These are phyloP conservation scores for Bruguiera hainesii DNA, from an alignment of 441 rosid genomes.

Conservation along the genomic window DNA sequence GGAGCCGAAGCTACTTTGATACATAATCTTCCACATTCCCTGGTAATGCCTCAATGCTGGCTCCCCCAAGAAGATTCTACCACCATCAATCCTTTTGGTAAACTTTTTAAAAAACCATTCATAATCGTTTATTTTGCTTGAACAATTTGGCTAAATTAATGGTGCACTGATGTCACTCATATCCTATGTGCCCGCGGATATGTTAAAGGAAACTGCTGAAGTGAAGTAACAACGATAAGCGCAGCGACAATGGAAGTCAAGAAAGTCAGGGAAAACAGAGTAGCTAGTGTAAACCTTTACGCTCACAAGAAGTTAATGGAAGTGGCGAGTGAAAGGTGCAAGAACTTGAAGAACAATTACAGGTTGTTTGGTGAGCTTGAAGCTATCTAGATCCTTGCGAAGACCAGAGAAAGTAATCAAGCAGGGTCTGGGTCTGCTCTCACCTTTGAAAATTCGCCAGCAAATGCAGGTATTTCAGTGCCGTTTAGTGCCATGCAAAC, in stretches of 20 bases:
- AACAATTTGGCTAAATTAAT: background rate
- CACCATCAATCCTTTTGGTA: conserved; percentile 27
- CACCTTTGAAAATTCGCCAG: conserved; percentile 31
- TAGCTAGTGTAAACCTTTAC: background rate
- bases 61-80: conserved; percentile 33
- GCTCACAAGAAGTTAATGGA: conserved; percentile 8
- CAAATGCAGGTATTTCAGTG: conserved; percentile 12
- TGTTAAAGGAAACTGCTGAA: conserved; percentile 31
- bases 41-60: conserved; percentile 27
- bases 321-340: conserved; percentile 13
- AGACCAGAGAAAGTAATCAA: conserved; percentile 26
- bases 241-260: background rate
- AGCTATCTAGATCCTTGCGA: conserved; percentile 36
- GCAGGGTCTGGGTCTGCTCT: conserved; percentile 39
- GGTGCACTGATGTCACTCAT: background rate
- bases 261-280: conserved; percentile 14
- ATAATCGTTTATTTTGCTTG: too few species aligned
- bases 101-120: background rate
- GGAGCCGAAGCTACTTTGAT: conserved; percentile 10
- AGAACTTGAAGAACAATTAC: conserved; percentile 24
- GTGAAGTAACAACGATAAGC: background rate
- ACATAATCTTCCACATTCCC: conserved; percentile 21
- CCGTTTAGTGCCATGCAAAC: conserved; percentile 11
- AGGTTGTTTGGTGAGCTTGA: conserved; percentile 41
- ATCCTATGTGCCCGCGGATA: conserved; percentile 19